Evolutionary conservation across 2,329 filamentous ascomycete genomes (phyloP).

Genomic region (Diaporthe eres): DNA sequence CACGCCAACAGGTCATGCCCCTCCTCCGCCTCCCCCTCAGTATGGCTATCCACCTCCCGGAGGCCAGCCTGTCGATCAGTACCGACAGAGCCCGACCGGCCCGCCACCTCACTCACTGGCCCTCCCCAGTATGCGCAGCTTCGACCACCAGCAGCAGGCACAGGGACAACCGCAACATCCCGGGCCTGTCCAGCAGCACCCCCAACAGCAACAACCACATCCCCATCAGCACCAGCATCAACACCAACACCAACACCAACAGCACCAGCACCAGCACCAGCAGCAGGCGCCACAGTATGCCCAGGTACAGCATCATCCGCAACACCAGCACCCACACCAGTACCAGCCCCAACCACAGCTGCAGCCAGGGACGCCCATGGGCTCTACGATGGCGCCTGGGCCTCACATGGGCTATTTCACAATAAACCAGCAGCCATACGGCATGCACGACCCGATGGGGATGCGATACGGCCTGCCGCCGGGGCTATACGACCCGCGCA

Average conservation of each 20-base stretch:
- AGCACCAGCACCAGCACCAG: slow-evolving; percentile 40
- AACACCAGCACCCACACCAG: slow-evolving; percentile 41
- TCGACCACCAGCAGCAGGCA: slow-evolving; percentile 43
- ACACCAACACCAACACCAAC: slow-evolving; percentile 43
- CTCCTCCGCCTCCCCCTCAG: slow-evolving; percentile 38
- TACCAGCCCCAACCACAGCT: slow-evolving; percentile 46
- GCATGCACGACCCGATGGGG: slow-evolving; percentile 59
- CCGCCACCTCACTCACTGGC: slow-evolving; percentile 42
- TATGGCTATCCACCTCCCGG: slow-evolving; percentile 41
- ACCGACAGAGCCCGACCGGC: slow-evolving; percentile 42
- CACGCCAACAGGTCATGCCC: slow-evolving; percentile 39
- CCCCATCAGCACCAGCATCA: slow-evolving; percentile 37
- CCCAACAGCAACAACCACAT: slow-evolving; percentile 39
- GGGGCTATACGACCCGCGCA: slow-evolving; percentile 60
- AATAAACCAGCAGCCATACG: slow-evolving; percentile 58
- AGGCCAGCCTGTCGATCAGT: slow-evolving; percentile 43
- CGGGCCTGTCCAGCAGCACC: slow-evolving; percentile 19
- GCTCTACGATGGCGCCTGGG: slow-evolving; percentile 54
- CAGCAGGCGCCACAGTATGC: slow-evolving; percentile 11
- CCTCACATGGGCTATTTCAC: slow-evolving; percentile 61
- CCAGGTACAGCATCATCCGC: slow-evolving; percentile 36
- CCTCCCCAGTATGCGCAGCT: slow-evolving; percentile 48
- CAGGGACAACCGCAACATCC: slow-evolving; percentile 39
- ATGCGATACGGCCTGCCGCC: slow-evolving; percentile 62
- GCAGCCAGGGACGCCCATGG: slow-evolving; percentile 52